Evolutionary conservation across 2,329 filamentous ascomycete genomes (phyloP), one percentile per base, ranked within the genome.

Genomic region (Calonectria honghensis): DNA sequence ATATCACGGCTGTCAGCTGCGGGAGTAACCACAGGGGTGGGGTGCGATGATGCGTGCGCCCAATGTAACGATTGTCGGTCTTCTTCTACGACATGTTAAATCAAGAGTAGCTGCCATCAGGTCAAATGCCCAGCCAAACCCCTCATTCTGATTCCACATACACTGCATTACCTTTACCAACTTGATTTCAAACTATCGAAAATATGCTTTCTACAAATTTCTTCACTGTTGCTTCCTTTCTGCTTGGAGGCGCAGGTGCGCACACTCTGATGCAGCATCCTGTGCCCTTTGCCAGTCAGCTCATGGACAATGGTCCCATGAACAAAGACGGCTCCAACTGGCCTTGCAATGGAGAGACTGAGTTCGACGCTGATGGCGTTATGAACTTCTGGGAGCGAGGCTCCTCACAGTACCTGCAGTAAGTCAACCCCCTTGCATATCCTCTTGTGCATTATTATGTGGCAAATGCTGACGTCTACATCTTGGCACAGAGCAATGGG

Each of bases 221-320:
- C 35, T 18, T 63, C 10, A 18, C 57, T 3, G 18, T 18, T 41
- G 35, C 24, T 20, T 41, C 57, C 24, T 14, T 63, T 18, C 57
- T 63, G 29, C 35, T 63, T 37, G 35, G 32, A 10, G 24, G n/a
- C 6, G 57, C 37, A 20, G 20, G n/a, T 18, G 57, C 57, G 2
- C 65, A 68, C 20, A 57, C 65, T 24, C 7, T 68, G 50, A 68
- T 68, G 65, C 65, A 68, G 24, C 31, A 68, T 57, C 65, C 65
- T 13, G 50, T 68, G 24, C 65, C 65, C 52, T 68, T 57, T 41
- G 32, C 65, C 7, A 57, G 65, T 24, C 65, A 68, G 29, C 48
- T 68, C 6, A n/a, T 29, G 24, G 50, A 68, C 50, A 68, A 68
- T 68, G 65, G 35, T 14, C 65, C 65, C 10, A 68, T 68, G 65